phyloP scores from a whole-genome alignment of 2,329 filamentous ascomycete genomes.

The Ophiostoma novo-ulmi region DNA sequence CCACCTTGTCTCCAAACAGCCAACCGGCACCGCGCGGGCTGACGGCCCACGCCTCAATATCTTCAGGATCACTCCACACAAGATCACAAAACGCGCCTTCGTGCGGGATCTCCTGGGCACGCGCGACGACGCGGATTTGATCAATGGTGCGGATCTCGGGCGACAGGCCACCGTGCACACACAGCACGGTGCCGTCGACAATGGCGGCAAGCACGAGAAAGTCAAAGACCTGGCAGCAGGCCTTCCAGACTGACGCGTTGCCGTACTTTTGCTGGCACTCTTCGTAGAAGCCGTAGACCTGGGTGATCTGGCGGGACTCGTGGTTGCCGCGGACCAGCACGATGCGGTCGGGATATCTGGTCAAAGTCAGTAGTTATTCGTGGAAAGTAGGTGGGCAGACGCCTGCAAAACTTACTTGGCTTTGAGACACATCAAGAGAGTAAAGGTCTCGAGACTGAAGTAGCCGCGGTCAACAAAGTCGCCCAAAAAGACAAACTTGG shows the following conservation, averaged over 20 bases:
- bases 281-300: slow-evolving; percentile 98
- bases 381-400: background rate
- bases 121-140: slow-evolving; percentile 97
- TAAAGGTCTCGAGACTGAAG: slow-evolving; percentile 97
- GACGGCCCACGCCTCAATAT: slow-evolving; percentile 92
- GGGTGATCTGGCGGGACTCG: slow-evolving; percentile 94
- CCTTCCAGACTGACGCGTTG: slow-evolving; percentile 99
- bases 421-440: slow-evolving; percentile 91
- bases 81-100: slow-evolving; percentile 97
- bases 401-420: slow-evolving; percentile 45
- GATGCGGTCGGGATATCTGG: slow-evolving; percentile 89
- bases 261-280: slow-evolving; percentile 98
- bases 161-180: slow-evolving; percentile 87
- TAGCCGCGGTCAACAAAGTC: slow-evolving; percentile 98
- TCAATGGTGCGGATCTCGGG: slow-evolving; percentile 95
- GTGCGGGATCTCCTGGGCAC: slow-evolving; percentile 95
- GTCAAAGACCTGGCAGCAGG: slow-evolving; percentile 98
- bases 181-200: slow-evolving; percentile 97
- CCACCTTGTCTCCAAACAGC: slow-evolving; percentile 95
- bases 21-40: slow-evolving; percentile 95
- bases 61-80: slow-evolving; percentile 97
- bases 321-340: slow-evolving; percentile 97
- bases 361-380: background rate
- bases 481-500: slow-evolving; percentile 60
- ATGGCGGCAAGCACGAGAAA: slow-evolving; percentile 95